Evolutionary conservation across 2,329 filamentous ascomycete species (phyloP), one percentile per base, ranked within the genome.

Genomic region (Aureobasidium sp.): DNA sequence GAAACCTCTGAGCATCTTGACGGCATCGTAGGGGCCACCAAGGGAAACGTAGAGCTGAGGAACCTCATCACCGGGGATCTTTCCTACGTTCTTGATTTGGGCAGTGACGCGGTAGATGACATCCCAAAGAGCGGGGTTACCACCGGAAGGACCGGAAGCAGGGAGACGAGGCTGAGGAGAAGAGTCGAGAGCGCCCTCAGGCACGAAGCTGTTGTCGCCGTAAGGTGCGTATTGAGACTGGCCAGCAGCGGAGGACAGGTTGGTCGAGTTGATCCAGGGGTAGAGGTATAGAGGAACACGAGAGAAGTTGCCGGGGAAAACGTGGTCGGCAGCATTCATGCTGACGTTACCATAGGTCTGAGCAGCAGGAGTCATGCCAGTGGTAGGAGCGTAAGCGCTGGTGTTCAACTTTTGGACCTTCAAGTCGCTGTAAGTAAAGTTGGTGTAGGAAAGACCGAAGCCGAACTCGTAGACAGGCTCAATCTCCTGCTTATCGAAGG

Each of bases 391-490:
- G 76, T 88, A 89, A 0, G 76, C 69, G n/a, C 72, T 72, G 5
- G 77, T 78, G 33, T 77, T 69, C 39, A 73, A 71, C 60, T 67
- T 63, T 5, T 74, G 79, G 60, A 89, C 74, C 33, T 77, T 71
- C 44, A 91, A 75, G 70, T 87, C 77, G 17, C 85, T 83, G 76
- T 90, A 90, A 57, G 82, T 72, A 69, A 93, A 91, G 2, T 81
- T 89, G 1, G 88, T 89, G 78, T 92, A 93, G 3, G 84, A 88
- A 17, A 93, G 77, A 60, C 90, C 90, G 67, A 82, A 88, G 8
- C 89, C 90, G 67, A 93, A 93, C 70, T 90, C 88, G 73, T 86
- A 92, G 64, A 88, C 82, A 1, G 89, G 87, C 2, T 82, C 81
- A 60, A 83, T 79, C 65, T 82, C 77, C 53, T 79, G 71, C 69